These are phyloP conservation scores for Candida maris DNA, from an alignment of 805 yeast genomes.

Conservation along the genomic window DNA sequence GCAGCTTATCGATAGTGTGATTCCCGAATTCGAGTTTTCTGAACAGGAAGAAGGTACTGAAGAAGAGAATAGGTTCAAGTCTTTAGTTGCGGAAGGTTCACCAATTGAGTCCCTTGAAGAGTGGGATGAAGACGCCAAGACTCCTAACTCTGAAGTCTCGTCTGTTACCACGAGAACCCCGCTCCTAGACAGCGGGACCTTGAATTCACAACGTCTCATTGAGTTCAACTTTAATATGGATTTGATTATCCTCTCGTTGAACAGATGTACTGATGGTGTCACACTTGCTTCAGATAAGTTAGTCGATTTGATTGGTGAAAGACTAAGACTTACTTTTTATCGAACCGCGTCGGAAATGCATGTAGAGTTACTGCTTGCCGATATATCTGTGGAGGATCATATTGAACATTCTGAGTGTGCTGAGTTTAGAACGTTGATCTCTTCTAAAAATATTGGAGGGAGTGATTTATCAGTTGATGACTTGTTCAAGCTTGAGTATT, in stretches of 20 bases:
- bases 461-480: slow-evolving; percentile 40
- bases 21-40: slow-evolving; percentile 48
- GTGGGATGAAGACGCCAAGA: slow-evolving; percentile 12
- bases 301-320: slow-evolving; percentile 68
- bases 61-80: slow-evolving; percentile 13
- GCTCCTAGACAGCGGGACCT: slow-evolving; percentile 3
- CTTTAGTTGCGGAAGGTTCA: slow-evolving; percentile 24
- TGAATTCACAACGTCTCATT: slow-evolving; percentile 52
- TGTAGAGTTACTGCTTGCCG: slow-evolving; percentile 59
- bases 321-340: slow-evolving; percentile 55
- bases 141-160: slow-evolving; percentile 13
- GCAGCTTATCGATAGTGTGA: slow-evolving; percentile 65
- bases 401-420: slow-evolving; percentile 58
- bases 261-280: slow-evolving; percentile 61
- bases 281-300: slow-evolving; percentile 63
- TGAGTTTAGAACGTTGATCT: slow-evolving; percentile 64
- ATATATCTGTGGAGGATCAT: slow-evolving; percentile 70
- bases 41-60: slow-evolving; percentile 12
- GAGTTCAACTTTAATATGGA: slow-evolving; percentile 74
- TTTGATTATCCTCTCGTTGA: slow-evolving; percentile 54
- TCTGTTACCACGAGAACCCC: slow-evolving; percentile 6
- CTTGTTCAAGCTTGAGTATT: slow-evolving; percentile 57
- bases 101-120: slow-evolving; percentile 11
- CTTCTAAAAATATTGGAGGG: slow-evolving; percentile 51
- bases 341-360: slow-evolving; percentile 60